Evolutionary conservation across 768 basidiomycete species (phyloP).

Genomic region (Leccinum olivaceopallidum): DNA sequence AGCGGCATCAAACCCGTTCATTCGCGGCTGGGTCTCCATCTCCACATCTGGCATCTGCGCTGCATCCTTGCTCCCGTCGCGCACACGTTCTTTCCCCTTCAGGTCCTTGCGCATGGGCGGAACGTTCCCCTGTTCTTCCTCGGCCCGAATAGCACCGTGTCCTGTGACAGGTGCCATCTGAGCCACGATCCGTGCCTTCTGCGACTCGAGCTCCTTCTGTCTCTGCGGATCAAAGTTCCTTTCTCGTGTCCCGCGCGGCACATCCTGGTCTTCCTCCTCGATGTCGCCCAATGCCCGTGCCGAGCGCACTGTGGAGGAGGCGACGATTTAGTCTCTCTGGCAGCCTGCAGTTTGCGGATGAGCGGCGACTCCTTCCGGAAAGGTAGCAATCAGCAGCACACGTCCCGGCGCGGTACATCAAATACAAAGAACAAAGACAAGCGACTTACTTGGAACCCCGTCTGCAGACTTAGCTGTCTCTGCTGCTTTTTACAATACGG

Average conservation of each 20-base stretch:
- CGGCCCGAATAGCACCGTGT: constrained; percentile 30
- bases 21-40: constrained; percentile 29
- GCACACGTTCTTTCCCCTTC: constrained; percentile 33
- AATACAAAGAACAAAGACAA: no score
- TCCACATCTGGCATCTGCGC: constrained; percentile 19
- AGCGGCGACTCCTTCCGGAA: constrained; percentile 33
- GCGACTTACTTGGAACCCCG: no score
- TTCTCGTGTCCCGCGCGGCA: constrained; percentile 40
- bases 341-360: constrained; percentile 59
- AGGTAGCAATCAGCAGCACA: constrained; percentile 13
- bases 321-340: constrained; percentile 48
- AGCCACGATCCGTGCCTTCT: constrained; percentile 91
- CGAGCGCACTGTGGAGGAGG: constrained; percentile 46
- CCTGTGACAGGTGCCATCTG: constrained; percentile 73
- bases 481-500: no score
- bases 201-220: constrained; percentile 80
- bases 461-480: no score
- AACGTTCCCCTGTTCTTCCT: constrained; percentile 37
- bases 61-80: constrained; percentile 23
- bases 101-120: constrained; percentile 33
- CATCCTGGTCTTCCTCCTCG: constrained; percentile 42
- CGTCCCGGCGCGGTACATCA: no score
- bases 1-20: constrained; percentile 69
- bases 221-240: constrained; percentile 43
- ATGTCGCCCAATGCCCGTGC: constrained; percentile 47